These are phyloP conservation scores for Jasminum sambac DNA, from an alignment of 257 asterid species.

Conservation along the genomic window DNA sequence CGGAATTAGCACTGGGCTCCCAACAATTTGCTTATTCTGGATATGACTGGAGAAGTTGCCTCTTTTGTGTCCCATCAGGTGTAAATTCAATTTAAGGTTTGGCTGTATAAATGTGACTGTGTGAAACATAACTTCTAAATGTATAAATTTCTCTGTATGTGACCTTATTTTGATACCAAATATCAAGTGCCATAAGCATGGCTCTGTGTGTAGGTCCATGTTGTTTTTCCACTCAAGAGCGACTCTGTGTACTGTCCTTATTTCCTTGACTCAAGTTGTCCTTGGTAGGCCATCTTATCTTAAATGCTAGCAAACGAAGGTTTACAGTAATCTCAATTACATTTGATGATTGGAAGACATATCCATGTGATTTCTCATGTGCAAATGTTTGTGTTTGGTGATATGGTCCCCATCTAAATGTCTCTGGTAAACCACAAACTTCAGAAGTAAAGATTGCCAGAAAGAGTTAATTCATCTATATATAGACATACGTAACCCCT, in stretches of 20 bases:
- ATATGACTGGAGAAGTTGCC: neutral
- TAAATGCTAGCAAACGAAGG: neutral
- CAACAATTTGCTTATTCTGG: neutral
- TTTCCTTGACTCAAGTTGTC: neutral
- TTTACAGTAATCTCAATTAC: neutral
- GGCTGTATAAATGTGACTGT: neutral
- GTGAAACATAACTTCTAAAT: neutral
- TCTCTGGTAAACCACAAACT: neutral
- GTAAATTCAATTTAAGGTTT: neutral
- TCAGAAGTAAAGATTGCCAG: neutral
- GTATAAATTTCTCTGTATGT: neutral
- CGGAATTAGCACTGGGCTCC: no score
- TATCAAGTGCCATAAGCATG: neutral
- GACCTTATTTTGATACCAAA: neutral
- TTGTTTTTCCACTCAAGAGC: neutral
- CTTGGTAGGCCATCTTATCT: neutral
- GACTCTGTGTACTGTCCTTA: neutral
- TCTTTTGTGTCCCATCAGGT: neutral
- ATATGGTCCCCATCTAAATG: constrained; percentile 11
- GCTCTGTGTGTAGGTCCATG: neutral
- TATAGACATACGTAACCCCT: neutral
- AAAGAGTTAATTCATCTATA: neutral
- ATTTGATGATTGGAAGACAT: constrained; percentile 18
- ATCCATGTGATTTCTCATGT: constrained; percentile 34
- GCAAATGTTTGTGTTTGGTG: constrained; percentile 15